These are phyloP conservation scores for Zygoascus tannicola DNA, from an alignment of 805 yeast species.

Conservation along the genomic window DNA sequence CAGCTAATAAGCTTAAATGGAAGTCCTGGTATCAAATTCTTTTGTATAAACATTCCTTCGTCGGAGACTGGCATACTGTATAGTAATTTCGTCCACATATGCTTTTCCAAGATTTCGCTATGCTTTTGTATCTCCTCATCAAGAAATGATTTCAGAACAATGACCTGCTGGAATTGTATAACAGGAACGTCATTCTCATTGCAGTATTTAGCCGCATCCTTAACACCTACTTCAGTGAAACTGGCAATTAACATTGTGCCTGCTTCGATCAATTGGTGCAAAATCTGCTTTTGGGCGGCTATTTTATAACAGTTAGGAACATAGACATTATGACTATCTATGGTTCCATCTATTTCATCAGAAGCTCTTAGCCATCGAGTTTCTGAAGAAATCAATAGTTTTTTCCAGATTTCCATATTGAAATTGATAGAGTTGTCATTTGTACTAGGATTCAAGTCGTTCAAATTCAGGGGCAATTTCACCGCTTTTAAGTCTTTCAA, in stretches of 20 bases:
- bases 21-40: slow-evolving; percentile 1
- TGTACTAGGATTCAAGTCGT: background rate
- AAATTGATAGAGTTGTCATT: background rate
- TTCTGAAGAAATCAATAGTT: background rate
- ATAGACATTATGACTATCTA: slow-evolving; percentile 4
- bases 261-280: background rate
- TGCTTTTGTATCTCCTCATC: background rate
- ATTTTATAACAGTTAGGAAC: slow-evolving; percentile 10
- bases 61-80: slow-evolving; percentile 1
- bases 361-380: background rate
- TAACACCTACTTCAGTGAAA: slow-evolving; percentile 4
- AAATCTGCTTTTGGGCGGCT: slow-evolving; percentile 2
- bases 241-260: slow-evolving; percentile 3
- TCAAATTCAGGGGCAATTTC: background rate
- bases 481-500: background rate
- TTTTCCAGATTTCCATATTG: background rate
- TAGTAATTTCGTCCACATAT: slow-evolving; percentile 8
- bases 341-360: background rate
- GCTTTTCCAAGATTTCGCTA: background rate
- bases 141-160: slow-evolving; percentile 5
- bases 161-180: background rate
- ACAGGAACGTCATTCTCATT: background rate
- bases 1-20: background rate
- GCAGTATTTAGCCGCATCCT: background rate
- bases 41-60: background rate